Evolutionary conservation across 2,329 filamentous ascomycete species (phyloP).

Genomic region (Colletotrichum lini): DNA sequence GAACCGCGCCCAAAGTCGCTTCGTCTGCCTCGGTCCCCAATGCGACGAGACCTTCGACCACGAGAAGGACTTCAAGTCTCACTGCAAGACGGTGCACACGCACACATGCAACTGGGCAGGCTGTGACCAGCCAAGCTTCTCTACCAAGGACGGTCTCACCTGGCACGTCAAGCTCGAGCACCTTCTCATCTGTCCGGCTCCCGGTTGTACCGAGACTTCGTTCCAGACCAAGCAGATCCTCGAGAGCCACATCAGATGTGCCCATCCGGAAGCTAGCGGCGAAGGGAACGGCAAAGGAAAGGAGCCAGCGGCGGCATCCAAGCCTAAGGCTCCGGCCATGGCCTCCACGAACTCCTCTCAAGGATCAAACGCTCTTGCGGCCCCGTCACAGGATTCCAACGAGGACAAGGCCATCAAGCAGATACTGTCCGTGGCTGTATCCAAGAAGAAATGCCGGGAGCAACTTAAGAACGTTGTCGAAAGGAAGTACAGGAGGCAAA

Average conservation of each 20-base stretch:
- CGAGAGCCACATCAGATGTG: slow-evolving; percentile 55
- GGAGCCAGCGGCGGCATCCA: slow-evolving; percentile 41
- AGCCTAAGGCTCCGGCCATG: neutral
- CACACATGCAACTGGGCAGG: slow-evolving; percentile 58
- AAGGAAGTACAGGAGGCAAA: slow-evolving; percentile 51
- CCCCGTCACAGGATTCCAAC: slow-evolving; percentile 5
- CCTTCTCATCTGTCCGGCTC: slow-evolving; percentile 57
- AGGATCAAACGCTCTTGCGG: neutral
- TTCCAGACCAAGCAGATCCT: slow-evolving; percentile 55
- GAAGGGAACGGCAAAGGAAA: slow-evolving; percentile 16
- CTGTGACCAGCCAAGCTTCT: slow-evolving; percentile 55
- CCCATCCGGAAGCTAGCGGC: slow-evolving; percentile 49
- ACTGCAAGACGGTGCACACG: slow-evolving; percentile 48
- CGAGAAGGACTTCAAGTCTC: slow-evolving; percentile 45
- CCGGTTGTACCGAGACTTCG: slow-evolving; percentile 54
- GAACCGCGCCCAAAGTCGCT: slow-evolving; percentile 37
- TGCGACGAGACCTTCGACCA: slow-evolving; percentile 47
- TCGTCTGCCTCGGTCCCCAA: slow-evolving; percentile 48
- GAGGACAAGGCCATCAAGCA: slow-evolving; percentile 45
- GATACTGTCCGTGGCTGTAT: slow-evolving; percentile 48
- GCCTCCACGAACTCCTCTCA: neutral
- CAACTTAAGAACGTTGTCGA: slow-evolving; percentile 54
- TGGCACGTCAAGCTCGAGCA: slow-evolving; percentile 62
- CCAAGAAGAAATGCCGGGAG: slow-evolving; percentile 55
- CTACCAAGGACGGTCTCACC: slow-evolving; percentile 54